Conservation (phyloP, 345 rosid species). For the thale cress (Arabidopsis thaliana) region TAIR10.1 NC_003070.9:10333001-10333500, state of each 20-base stretch:
- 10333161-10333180: background rate
- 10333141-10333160: background rate
- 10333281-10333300: background rate
- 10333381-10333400: background rate
- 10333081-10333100: background rate
- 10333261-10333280: background rate
- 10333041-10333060: background rate
- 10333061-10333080: background rate
- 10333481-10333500: background rate
- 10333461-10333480: background rate
- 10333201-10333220: background rate
- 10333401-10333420: background rate
- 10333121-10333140: background rate
- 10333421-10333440: conserved; percentile 10
- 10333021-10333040: background rate
- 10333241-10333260: background rate
- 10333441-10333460: background rate
- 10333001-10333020: background rate
- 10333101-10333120: background rate
- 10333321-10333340: background rate
- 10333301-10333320: background rate
- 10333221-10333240: background rate
- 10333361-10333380: background rate
- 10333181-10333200: background rate
- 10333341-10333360: background rate